A percentile compares a stretch with the other conserved stretches of the same genome.
These are phyloP conservation scores for Fraxinus cuspidata DNA, from an alignment of 257 asterid species.

Conservation along the genomic window DNA sequence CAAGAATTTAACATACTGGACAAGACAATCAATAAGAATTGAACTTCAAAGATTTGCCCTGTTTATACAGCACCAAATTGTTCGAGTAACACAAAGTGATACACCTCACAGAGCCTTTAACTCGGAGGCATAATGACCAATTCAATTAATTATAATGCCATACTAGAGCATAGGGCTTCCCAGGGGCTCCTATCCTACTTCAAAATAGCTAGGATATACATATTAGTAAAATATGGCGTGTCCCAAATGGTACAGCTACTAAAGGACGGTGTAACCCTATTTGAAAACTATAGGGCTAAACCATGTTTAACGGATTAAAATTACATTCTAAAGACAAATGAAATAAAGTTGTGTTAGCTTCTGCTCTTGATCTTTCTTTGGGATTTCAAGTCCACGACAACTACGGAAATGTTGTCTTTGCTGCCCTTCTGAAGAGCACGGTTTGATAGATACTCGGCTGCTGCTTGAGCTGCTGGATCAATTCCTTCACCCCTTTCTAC, in stretches of 20 bases:
- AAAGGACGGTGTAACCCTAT: constrained; percentile 32
- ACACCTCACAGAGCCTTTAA: constrained; percentile 39
- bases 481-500: constrained; percentile 68
- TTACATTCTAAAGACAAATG: constrained; percentile 19
- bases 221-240: constrained; percentile 16
- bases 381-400: constrained; percentile 83
- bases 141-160: constrained; percentile 15
- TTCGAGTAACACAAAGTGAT: constrained; percentile 18
- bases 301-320: constrained; percentile 20
- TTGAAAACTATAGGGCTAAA: constrained; percentile 44
- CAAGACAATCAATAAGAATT: too few relatives aligned
- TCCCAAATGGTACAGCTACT: constrained; percentile 13
- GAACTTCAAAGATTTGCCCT: background rate
- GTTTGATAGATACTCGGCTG: constrained; percentile 80
- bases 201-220: constrained; percentile 37
- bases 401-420: constrained; percentile 78
- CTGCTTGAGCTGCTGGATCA: constrained; percentile 95
- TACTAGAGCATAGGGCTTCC: background rate
- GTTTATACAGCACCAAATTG: constrained; percentile 1
- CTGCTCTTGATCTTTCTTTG: constrained; percentile 67
- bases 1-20: background rate
- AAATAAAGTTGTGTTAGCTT: constrained; percentile 29
- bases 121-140: constrained; percentile 31
- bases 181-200: constrained; percentile 24
- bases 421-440: constrained; percentile 90